Evolutionary conservation across 371 early-diverging fungal species (phyloP).

Genomic region (Mucor circinelloides): DNA sequence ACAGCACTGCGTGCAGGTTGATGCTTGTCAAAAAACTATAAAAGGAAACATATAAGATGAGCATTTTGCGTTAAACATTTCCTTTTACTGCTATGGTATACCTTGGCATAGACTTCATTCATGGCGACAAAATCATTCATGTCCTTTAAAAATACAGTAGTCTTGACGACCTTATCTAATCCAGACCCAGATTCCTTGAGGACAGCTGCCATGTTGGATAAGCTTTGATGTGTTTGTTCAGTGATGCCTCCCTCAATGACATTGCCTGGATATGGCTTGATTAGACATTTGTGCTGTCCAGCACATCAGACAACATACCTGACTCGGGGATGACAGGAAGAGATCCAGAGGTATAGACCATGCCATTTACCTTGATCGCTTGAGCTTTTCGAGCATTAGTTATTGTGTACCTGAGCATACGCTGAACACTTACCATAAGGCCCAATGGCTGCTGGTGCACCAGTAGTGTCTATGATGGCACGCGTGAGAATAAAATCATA

Average conservation of each 20-base stretch:
- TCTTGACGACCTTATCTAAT: constrained; percentile 84
- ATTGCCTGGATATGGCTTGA: constrained; percentile 34
- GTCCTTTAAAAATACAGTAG: constrained; percentile 90
- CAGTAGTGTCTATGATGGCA: constrained; percentile 46
- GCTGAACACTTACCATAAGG: constrained; percentile 72
- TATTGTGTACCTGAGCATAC: background rate
- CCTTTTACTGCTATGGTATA: background rate
- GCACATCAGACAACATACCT: constrained; percentile 18
- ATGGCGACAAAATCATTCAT: constrained; percentile 87
- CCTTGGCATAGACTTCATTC: constrained; percentile 79
- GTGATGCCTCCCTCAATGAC: constrained; percentile 68
- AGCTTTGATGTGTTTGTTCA: constrained; percentile 76
- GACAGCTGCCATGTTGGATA: constrained; percentile 78
- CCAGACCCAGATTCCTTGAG: constrained; percentile 76
- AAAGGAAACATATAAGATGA: background rate
- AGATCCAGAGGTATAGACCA: constrained; percentile 86
- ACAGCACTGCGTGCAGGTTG: constrained; percentile 90
- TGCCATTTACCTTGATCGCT: constrained; percentile 83
- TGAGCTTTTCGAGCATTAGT: constrained; percentile 53
- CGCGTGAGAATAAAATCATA: background rate
- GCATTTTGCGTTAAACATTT: background rate
- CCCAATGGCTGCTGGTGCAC: constrained; percentile 82
- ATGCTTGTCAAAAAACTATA: constrained; percentile 61
- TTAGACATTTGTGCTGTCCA: background rate
- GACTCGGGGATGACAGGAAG: constrained; percentile 70